phyloP scores from a whole-genome alignment of 2,329 filamentous ascomycete genomes.

The Diplodia sapinea region DNA sequence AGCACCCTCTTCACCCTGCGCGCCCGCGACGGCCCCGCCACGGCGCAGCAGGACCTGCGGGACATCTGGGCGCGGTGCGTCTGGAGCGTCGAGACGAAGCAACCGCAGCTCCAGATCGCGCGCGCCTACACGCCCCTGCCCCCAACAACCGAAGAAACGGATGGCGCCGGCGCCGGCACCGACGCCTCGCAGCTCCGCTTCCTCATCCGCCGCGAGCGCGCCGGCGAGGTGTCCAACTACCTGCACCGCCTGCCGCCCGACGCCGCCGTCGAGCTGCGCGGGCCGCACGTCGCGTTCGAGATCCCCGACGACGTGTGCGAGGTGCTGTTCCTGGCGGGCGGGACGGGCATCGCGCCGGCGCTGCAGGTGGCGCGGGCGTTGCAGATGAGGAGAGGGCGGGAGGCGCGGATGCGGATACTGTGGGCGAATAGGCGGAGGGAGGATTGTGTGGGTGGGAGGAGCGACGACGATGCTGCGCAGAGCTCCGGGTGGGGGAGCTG shows the following conservation, averaged over 20 bases:
- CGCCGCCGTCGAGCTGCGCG: slow-evolving; percentile 74
- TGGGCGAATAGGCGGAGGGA: slow-evolving; percentile 77
- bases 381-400: slow-evolving; percentile 43
- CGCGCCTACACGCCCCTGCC: slow-evolving; percentile 90
- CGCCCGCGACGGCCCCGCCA: slow-evolving; percentile 47
- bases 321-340: slow-evolving; percentile 86
- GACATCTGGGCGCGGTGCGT: slow-evolving; percentile 66
- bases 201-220: slow-evolving; percentile 76
- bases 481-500: slow-evolving; percentile 12
- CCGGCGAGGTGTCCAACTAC: slow-evolving; percentile 87
- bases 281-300: slow-evolving; percentile 74
- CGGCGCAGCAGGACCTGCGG: slow-evolving; percentile 34
- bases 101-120: slow-evolving; percentile 91
- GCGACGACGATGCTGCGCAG: slow-evolving; percentile 46
- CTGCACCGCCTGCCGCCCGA: slow-evolving; percentile 69
- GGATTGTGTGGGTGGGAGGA: slow-evolving; percentile 68
- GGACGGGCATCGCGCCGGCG: slow-evolving; percentile 90
- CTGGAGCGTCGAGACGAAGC: slow-evolving; percentile 92
- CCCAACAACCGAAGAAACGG: slow-evolving; percentile 41
- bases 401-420: slow-evolving; percentile 67
- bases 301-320: slow-evolving; percentile 60
- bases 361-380: slow-evolving; percentile 76
- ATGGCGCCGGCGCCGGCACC: background rate
- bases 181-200: slow-evolving; percentile 62
- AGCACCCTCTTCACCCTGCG: slow-evolving; percentile 71